Base-by-base conservation (phyloP, 129 eudicot species). In the Centaurea solstitialis region DNA sequence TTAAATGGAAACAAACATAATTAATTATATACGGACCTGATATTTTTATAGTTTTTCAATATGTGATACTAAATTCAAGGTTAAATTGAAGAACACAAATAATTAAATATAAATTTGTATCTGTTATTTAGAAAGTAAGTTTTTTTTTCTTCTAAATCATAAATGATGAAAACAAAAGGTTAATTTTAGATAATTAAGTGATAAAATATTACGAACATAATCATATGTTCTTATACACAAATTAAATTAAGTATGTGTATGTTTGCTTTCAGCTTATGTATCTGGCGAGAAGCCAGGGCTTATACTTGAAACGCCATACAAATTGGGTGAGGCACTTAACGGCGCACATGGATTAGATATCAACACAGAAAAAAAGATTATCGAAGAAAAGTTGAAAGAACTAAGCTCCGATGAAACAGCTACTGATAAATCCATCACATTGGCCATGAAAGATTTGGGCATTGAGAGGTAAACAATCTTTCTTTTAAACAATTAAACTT, bases 371-470 rank as follows among this genome's bases (percentile, higher is more conserved):
- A 86, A 86, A 77, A 82, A 75, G 68, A 35, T 88, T 3, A 79
- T 81, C 0, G 89, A 86, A 10, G 82, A 88, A 37, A 84, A 15
- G 75, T 53, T 88, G 18, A 91, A 45, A 30, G 80, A 85, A 50
- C 92, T 88, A 18, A 72, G 70, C 39, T 71, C 38, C 17, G 77
- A 73, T 21, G 67, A 66, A 11, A 67, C 73, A 1, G 78, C 87
- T 10, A 75, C 91, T 0, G 80, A 84, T 13, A 70, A 79, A 70
- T 84, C 76, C 15, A 80, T 91, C 39, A 80, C 79, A n/a, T 7
- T 67, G 33, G 79, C 83, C 64, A 86, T 91, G 96, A 88, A 85
- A 72, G 86, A 86, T 62, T 76, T 91, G 43, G 95, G 95, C 20
- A 66, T 76, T 13, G 50, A 90, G 77, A 90, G 95, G 95, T 90